A percentile compares a stretch with the other conserved stretches of the same genome.
Conservation (phyloP, 176 grass and related monocot species). For the Musa beccarii region DNA sequence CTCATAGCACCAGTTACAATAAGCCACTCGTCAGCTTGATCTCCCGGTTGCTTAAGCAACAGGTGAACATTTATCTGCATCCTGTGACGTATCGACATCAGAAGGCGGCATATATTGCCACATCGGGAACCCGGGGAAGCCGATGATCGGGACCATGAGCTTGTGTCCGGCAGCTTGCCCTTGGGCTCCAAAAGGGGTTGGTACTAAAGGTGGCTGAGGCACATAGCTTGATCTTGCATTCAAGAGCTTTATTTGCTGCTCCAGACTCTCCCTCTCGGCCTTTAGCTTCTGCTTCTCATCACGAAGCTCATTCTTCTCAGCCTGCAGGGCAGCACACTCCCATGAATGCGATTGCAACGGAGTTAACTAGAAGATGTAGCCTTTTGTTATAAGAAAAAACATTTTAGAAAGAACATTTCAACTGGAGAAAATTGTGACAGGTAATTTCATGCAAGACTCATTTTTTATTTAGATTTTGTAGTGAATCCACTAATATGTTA, state of each 20-base stretch:
- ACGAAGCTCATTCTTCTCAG: constrained; percentile 40
- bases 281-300: constrained; percentile 43
- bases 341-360: neutral
- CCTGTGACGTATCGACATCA: constrained; percentile 67
- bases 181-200: constrained; percentile 43
- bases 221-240: constrained; percentile 28
- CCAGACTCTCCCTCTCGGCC: constrained; percentile 36
- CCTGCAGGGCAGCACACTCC: constrained; percentile 12
- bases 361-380: neutral
- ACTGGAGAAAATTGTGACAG: neutral
- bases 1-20: neutral
- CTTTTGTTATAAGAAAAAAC: neutral
- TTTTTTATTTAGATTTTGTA: no score
- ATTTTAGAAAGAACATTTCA: neutral
- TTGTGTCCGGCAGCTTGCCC: constrained; percentile 45
- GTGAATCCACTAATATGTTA: no score
- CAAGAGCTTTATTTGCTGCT: constrained; percentile 34
- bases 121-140: constrained; percentile 58
- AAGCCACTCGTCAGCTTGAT: neutral
- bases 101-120: constrained; percentile 73
- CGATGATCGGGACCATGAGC: constrained; percentile 55
- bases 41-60: constrained; percentile 33
- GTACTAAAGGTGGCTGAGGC: constrained; percentile 39
- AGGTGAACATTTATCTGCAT: constrained; percentile 50
- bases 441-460: no score